Percentiles rank a stretch among this genome's conserved stretches.
These are phyloP conservation scores for Erodium moschatum DNA, from an alignment of 441 rosid species.

Conservation along the genomic window DNA sequence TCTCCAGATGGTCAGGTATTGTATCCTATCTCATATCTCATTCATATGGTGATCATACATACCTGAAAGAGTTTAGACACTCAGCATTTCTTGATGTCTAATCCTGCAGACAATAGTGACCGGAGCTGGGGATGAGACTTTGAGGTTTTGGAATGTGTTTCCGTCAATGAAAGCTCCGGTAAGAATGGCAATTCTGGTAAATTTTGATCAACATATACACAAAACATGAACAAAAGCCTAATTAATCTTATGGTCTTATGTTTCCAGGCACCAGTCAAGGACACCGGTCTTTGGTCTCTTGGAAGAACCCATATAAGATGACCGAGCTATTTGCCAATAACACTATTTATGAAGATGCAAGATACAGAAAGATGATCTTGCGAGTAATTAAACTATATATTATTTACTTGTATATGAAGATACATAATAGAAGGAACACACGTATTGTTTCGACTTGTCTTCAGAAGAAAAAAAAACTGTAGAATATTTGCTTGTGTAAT, in stretches of 20 bases:
- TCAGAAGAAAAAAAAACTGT: too few relatives aligned
- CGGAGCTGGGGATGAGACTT: constrained; percentile 96
- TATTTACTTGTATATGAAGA: neutral
- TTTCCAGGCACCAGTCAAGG: constrained; percentile 72
- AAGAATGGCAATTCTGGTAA: constrained; percentile 16
- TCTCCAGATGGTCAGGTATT: constrained; percentile 91
- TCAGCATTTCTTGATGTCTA: neutral
- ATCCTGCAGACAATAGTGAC: constrained; percentile 76
- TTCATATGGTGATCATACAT: neutral
- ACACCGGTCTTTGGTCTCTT: constrained; percentile 81
- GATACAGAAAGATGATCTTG: neutral
- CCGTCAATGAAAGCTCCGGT: constrained; percentile 77
- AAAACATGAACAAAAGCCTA: neutral
- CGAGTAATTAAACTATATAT: neutral
- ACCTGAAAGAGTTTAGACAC: neutral
- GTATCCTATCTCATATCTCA: neutral
- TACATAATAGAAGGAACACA: neutral
- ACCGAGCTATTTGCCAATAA: constrained; percentile 1
- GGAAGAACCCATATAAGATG: constrained; percentile 82
- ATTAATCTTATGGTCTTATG: neutral
- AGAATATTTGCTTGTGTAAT: too few relatives aligned
- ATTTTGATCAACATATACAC: too few relatives aligned
- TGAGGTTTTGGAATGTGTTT: constrained; percentile 90
- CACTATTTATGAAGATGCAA: too few relatives aligned
- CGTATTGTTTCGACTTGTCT: too few relatives aligned